phyloP scores from a whole-genome alignment of 345 rosid species.

The Eucalyptus brandiana region DNA sequence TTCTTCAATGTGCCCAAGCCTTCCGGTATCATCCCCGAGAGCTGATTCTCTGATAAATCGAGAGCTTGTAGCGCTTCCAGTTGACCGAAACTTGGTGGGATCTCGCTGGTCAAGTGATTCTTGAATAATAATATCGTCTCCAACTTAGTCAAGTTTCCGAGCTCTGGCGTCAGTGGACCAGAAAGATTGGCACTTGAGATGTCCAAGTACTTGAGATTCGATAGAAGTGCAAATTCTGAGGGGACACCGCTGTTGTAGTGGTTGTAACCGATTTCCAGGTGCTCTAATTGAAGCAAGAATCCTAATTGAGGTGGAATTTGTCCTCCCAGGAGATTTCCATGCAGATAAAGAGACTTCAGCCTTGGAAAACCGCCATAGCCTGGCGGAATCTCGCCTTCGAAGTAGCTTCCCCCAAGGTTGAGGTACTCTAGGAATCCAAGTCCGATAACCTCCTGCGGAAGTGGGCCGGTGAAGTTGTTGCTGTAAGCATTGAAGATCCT shows the following conservation, averaged over 20 bases:
- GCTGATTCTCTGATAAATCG: slow-evolving; percentile 66
- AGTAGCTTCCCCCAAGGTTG: slow-evolving; percentile 94
- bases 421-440: slow-evolving; percentile 63
- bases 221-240: slow-evolving; percentile 27
- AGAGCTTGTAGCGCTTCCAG: slow-evolving; percentile 33
- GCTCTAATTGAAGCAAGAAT: slow-evolving; percentile 39
- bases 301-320: slow-evolving; percentile 58
- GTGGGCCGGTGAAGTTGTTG: slow-evolving; percentile 60
- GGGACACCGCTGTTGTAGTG: slow-evolving; percentile 47
- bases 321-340: slow-evolving; percentile 66
- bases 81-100: slow-evolving; percentile 49
- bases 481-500: slow-evolving; percentile 58
- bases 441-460: slow-evolving; percentile 37
- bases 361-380: slow-evolving; percentile 48
- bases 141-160: slow-evolving; percentile 50
- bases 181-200: slow-evolving; percentile 50
- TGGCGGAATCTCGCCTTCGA: slow-evolving; percentile 58
- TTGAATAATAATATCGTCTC: slow-evolving; percentile 40
- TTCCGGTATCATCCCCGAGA: slow-evolving; percentile 55
- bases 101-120: slow-evolving; percentile 50
- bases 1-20: slow-evolving; percentile 37
- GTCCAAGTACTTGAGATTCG: slow-evolving; percentile 56
- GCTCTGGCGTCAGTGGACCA: slow-evolving; percentile 41
- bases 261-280: slow-evolving; percentile 76
- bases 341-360: slow-evolving; percentile 45